Evolutionary conservation across 1,284 basidiomycete genomes (phyloP).

Genomic region (Fistulinella cinereoalba): DNA sequence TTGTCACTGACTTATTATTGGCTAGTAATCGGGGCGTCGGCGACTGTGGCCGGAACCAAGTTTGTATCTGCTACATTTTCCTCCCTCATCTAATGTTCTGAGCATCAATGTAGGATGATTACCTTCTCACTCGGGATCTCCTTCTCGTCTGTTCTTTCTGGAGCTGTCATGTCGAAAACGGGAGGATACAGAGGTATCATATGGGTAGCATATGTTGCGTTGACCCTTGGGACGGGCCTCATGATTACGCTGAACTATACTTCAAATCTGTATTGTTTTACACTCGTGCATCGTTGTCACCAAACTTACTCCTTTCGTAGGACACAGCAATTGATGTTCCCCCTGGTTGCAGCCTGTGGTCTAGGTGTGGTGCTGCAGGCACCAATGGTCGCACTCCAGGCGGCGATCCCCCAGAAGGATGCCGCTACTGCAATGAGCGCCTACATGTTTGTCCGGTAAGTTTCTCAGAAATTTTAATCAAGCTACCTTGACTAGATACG

Average conservation of each 20-base stretch:
- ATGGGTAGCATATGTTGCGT: slow-evolving; percentile 54
- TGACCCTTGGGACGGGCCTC: slow-evolving; percentile 62
- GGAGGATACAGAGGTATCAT: slow-evolving; percentile 65
- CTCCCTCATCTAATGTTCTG: slow-evolving; percentile 1
- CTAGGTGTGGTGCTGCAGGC: slow-evolving; percentile 66
- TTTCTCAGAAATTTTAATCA: background rate
- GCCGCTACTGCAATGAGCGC: slow-evolving; percentile 76
- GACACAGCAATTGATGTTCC: slow-evolving; percentile 57
- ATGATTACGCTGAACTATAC: slow-evolving; percentile 52
- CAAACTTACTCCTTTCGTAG: slow-evolving; percentile 34
- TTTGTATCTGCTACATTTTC: slow-evolving; percentile 28
- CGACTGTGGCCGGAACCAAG: slow-evolving; percentile 73
- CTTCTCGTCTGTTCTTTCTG: slow-evolving; percentile 54
- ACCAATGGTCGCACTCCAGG: slow-evolving; percentile 70
- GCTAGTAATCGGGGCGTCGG: slow-evolving; percentile 66
- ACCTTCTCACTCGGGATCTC: slow-evolving; percentile 69
- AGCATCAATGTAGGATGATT: slow-evolving; percentile 54
- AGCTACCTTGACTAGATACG: background rate
- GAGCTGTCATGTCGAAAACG: slow-evolving; percentile 56
- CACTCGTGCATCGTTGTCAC: slow-evolving; percentile 1
- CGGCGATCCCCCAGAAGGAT: slow-evolving; percentile 78
- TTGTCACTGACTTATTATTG: slow-evolving; percentile 28
- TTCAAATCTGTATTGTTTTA: slow-evolving; percentile 43
- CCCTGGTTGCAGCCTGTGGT: slow-evolving; percentile 61
- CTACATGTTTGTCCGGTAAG: slow-evolving; percentile 66